Percentiles rank a stretch among this genome's conserved stretches.
phyloP scores from a whole-genome alignment of 441 rosid species.

The Euphorbia corollata region DNA sequence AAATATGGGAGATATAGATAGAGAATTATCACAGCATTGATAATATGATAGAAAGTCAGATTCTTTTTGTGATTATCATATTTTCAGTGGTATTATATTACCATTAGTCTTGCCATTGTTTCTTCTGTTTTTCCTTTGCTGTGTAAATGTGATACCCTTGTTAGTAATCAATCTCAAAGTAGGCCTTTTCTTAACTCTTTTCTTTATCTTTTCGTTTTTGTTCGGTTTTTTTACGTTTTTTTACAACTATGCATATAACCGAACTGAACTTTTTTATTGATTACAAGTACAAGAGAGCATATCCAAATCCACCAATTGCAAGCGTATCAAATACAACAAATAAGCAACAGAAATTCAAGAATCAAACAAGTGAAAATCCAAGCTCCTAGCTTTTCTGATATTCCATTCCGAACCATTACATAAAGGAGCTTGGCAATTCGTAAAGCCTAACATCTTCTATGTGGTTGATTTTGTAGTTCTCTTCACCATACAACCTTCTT shows the following conservation, averaged over 20 bases:
- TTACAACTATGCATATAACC: too few relatives aligned
- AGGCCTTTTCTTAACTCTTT: too few relatives aligned
- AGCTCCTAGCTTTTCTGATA: not conserved
- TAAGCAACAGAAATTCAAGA: not conserved
- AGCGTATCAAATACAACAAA: not conserved
- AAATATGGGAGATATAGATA: not conserved
- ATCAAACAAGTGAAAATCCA: not conserved
- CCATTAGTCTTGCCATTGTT: not conserved
- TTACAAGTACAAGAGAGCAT: too few relatives aligned
- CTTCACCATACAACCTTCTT: constrained; percentile 9
- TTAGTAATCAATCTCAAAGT: too few relatives aligned
- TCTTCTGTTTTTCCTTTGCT: not conserved
- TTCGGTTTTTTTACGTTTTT: too few relatives aligned
- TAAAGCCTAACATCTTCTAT: not conserved
- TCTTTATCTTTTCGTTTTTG: too few relatives aligned
- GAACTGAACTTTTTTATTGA: too few relatives aligned
- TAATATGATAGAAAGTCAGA: not conserved
- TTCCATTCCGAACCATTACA: not conserved
- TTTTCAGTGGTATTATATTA: constrained; percentile 1
- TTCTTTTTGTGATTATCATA: not conserved
- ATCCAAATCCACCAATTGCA: too few relatives aligned
- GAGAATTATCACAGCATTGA: not conserved
- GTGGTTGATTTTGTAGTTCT: constrained; percentile 22
- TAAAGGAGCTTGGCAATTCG: not conserved
- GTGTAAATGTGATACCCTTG: constrained; percentile 18